These are phyloP conservation scores for Alternaria tenuissima DNA, from an alignment of 2,329 filamentous ascomycete species.

Conservation along the genomic window DNA sequence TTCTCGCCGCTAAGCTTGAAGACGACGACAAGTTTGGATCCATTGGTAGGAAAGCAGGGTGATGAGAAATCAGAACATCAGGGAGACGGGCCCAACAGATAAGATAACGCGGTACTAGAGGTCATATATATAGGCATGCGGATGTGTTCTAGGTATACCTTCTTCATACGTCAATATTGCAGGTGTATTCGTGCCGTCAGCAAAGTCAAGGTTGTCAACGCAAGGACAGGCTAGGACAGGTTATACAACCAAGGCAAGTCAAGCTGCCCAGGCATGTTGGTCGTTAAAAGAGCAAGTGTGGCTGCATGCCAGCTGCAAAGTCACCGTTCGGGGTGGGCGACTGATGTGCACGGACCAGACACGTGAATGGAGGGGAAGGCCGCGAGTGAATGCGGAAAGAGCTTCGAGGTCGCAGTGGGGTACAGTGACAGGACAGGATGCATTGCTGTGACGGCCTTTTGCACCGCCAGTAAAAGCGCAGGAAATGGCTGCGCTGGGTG, in stretches of 20 bases:
- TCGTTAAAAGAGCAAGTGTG: background rate
- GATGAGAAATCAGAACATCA: background rate
- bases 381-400: background rate
- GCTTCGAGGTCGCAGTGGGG: constrained; percentile 8
- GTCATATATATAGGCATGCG: background rate
- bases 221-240: background rate
- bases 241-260: background rate
- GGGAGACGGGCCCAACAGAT: background rate
- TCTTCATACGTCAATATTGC: background rate
- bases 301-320: background rate
- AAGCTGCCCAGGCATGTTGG: constrained; percentile 4
- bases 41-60: no score
- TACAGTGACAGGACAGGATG: background rate
- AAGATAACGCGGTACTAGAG: background rate
- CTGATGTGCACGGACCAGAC: constrained; percentile 9
- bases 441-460: background rate
- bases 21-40: background rate
- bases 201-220: background rate
- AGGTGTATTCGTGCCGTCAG: background rate
- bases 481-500: constrained; percentile 6
- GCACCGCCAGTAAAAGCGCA: constrained; percentile 1
- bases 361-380: constrained; percentile 15
- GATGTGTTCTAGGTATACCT: background rate
- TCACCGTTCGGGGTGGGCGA: background rate
- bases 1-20: background rate